Evolutionary conservation across 352 stramenopile species (phyloP).

Genomic region (Blastocystis sp.): DNA sequence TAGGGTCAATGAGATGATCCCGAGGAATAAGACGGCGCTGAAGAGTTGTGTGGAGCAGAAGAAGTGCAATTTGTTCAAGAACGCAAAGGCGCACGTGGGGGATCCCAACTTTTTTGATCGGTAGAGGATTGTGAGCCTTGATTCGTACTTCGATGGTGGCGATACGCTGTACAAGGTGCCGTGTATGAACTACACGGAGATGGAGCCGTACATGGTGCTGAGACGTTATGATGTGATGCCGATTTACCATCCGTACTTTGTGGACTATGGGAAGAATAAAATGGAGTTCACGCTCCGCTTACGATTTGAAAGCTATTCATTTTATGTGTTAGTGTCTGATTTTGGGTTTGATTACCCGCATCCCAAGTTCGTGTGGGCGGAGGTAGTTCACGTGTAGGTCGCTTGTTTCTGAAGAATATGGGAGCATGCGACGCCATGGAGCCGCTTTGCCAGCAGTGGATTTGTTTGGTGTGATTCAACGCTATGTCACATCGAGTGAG

Average conservation of each 20-base stretch:
- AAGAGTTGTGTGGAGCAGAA: background rate
- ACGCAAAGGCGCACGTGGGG: background rate
- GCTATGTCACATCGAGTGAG: background rate
- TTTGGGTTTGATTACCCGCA: slow-evolving; percentile 63
- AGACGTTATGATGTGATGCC: slow-evolving; percentile 1
- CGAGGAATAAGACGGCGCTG: background rate
- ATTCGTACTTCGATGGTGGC: background rate
- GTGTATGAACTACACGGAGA: slow-evolving; percentile 61
- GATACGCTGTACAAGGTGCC: background rate
- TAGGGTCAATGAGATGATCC: background rate
- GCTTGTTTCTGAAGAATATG: background rate
- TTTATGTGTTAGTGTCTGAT: slow-evolving; percentile 52
- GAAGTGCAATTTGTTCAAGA: background rate
- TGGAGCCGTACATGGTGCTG: slow-evolving; percentile 59
- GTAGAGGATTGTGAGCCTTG: background rate
- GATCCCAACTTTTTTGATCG: background rate
- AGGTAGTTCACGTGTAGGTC: background rate
- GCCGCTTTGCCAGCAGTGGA: background rate
- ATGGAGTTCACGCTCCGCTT: background rate
- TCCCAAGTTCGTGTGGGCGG: background rate
- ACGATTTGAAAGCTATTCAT: slow-evolving; percentile 23
- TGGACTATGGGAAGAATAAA: slow-evolving; percentile 61
- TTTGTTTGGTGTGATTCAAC: background rate
- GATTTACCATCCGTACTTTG: slow-evolving; percentile 52
- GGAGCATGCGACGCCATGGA: background rate